Evolutionary conservation across 306 rosid species (phyloP).

Genomic region (Inga leiocalycina): DNA sequence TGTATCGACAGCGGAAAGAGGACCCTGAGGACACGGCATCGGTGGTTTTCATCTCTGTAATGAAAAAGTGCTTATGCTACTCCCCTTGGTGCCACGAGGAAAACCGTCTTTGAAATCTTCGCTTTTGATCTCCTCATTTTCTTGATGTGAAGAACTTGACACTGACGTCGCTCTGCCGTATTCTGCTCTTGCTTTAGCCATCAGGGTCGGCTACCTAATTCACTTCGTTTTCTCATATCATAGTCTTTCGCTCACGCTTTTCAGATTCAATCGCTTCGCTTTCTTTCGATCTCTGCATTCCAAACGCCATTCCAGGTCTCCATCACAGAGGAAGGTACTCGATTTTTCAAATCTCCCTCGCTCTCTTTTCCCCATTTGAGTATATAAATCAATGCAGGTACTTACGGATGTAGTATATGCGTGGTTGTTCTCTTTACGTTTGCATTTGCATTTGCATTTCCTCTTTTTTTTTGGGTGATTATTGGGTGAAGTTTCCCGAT

Average conservation of each 20-base stretch:
- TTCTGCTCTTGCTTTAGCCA: conserved; percentile 15
- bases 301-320: conserved; percentile 6
- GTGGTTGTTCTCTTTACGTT: background rate
- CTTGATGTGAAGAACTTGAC: background rate
- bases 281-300: conserved; percentile 40
- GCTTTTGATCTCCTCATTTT: background rate
- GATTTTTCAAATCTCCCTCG: background rate
- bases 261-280: conserved; percentile 29
- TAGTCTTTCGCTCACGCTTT: background rate
- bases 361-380: background rate
- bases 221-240: background rate
- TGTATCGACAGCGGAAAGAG: no score
- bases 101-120: background rate
- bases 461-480: background rate
- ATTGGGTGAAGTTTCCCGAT: background rate
- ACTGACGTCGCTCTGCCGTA: background rate
- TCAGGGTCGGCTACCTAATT: background rate
- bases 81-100: no score
- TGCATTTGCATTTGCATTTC: background rate
- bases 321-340: background rate
- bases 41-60: background rate
- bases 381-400: background rate
- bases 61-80: no score
- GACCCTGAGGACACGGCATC: no score
- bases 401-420: background rate